Evolutionary conservation across 768 basidiomycete genomes (phyloP).

Genomic region (Ramaria sp.): DNA sequence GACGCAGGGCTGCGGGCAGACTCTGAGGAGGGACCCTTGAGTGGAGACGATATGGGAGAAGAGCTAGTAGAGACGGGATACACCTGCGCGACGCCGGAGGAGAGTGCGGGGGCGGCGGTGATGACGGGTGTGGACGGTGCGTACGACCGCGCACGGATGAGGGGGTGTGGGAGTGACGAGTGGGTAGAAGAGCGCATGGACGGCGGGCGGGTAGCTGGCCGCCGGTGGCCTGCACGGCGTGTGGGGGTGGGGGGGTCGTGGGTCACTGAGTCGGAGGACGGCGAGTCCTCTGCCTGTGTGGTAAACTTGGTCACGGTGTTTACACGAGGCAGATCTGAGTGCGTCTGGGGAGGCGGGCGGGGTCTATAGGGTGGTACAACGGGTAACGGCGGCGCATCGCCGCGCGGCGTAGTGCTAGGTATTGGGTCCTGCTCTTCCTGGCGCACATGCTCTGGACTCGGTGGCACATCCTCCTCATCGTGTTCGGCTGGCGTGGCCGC

Average conservation of each 20-base stretch:
- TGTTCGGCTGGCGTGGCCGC: slow-evolving; percentile 55
- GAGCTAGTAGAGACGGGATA: slow-evolving; percentile 34
- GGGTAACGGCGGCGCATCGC: too few species aligned
- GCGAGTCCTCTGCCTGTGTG: slow-evolving; percentile 8
- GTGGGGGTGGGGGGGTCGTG: slow-evolving; percentile 30
- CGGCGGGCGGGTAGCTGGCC: slow-evolving; percentile 44
- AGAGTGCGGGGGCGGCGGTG: slow-evolving; percentile 59
- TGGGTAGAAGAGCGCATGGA: slow-evolving; percentile 54
- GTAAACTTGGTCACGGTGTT: slow-evolving; percentile 1
- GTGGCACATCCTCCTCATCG: slow-evolving; percentile 22
- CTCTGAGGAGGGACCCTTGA: neutral
- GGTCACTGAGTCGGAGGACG: slow-evolving; percentile 25
- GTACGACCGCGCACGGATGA: slow-evolving; percentile 65
- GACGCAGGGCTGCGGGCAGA: slow-evolving; percentile 15
- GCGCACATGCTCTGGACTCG: neutral
- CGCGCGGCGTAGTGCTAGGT: neutral
- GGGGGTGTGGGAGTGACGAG: slow-evolving; percentile 50
- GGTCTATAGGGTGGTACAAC: neutral
- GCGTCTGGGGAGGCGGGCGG: slow-evolving; percentile 3
- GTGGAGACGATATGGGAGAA: slow-evolving; percentile 32
- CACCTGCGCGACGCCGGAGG: slow-evolving; percentile 56
- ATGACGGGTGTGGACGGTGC: slow-evolving; percentile 43
- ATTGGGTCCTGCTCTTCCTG: neutral
- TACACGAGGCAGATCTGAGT: neutral
- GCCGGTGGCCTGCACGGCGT: slow-evolving; percentile 28